Evolutionary conservation across 495 filamentous ascomycete genomes (phyloP), one percentile per base, ranked within the genome.

Genomic region (Penicillium atrosanguineum): DNA sequence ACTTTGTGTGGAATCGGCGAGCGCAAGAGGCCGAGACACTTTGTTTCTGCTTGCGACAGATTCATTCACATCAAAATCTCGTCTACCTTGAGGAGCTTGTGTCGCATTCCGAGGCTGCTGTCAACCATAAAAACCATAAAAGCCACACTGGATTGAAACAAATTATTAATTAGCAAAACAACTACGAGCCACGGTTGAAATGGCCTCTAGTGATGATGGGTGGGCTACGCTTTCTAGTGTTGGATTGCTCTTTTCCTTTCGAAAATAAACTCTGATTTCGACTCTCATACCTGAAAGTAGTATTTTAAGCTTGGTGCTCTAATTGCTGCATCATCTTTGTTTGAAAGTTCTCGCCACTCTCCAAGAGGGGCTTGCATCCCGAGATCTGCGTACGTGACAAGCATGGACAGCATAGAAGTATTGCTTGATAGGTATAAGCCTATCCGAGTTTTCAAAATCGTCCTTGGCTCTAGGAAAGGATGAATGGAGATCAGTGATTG

Each of bases 41-140:
- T 53, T 12, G 50, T 53, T 29, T 42, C 50, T 46, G 50, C 50
- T 23, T 53, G 50, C 28, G 50, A 53, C 16, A 46, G 46, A 23
- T 53, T 46, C 12, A 53, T 53, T 20, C 45, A 53, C 21, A 46
- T 11, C 20, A 42, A 53, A 53, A 53, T 9, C 42, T 53, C 18
- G 40, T 44, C 15, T 4, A 46, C 16, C 23, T 19, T 12, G 28
- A 53, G 42, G 21, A 53, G 21, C 50, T 53, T 28, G 18, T 39
- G 18, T 42, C 50, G 3, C 50, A 53, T 42, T 2, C 50, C 12
- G 23, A 23, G 7, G 28, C 16, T 31, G 20, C 3, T 50, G 14
- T 21, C 9, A 8, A 16, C 3, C 3, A 7, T 20, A 12, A 18
- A 42, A 29, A 42, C 1, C 16, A 25, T 12, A 6, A 9, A 0